Conservation (phyloP, 2,329 filamentous ascomycete species). For the Aspergillus neoniger region DNA sequence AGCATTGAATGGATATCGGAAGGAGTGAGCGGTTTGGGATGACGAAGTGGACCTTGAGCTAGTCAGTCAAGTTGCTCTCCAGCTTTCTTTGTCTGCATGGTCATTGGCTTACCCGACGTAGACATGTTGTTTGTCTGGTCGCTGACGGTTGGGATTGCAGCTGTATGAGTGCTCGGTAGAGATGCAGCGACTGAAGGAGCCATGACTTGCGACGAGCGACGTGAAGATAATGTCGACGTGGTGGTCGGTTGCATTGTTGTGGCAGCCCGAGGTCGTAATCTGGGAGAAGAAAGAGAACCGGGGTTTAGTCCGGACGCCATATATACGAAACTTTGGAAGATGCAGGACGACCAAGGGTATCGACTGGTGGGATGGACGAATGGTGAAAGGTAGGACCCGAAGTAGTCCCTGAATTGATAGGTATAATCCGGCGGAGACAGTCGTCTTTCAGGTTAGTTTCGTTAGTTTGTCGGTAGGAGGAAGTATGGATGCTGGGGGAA, state of each 20-base stretch:
- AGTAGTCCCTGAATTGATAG: neutral
- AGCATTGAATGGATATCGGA: constrained; percentile 86
- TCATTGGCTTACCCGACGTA: constrained; percentile 41
- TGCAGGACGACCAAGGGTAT: neutral
- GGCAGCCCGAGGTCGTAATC: constrained; percentile 34
- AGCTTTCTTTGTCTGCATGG: neutral
- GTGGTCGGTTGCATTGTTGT: constrained; percentile 30
- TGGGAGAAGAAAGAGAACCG: constrained; percentile 38
- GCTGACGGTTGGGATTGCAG: constrained; percentile 26
- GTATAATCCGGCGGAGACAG: neutral
- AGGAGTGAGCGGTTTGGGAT: constrained; percentile 83
- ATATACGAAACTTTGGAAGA: neutral
- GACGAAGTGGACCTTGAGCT: constrained; percentile 69
- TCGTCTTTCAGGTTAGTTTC: neutral
- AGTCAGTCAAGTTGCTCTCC: constrained; percentile 1
- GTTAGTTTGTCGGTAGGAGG: neutral
- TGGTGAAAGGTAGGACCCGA: constrained; percentile 7
- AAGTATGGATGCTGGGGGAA: no score
- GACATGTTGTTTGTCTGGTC: constrained; percentile 42
- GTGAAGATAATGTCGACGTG: constrained; percentile 38
- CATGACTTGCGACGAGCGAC: constrained; percentile 53
- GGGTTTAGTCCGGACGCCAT: constrained; percentile 56
- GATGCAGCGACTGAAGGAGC: constrained; percentile 41
- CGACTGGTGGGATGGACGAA: constrained; percentile 1
- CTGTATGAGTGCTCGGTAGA: constrained; percentile 30